phyloP scores from a whole-genome alignment of 768 basidiomycete species.

The Mycena maculata region DNA sequence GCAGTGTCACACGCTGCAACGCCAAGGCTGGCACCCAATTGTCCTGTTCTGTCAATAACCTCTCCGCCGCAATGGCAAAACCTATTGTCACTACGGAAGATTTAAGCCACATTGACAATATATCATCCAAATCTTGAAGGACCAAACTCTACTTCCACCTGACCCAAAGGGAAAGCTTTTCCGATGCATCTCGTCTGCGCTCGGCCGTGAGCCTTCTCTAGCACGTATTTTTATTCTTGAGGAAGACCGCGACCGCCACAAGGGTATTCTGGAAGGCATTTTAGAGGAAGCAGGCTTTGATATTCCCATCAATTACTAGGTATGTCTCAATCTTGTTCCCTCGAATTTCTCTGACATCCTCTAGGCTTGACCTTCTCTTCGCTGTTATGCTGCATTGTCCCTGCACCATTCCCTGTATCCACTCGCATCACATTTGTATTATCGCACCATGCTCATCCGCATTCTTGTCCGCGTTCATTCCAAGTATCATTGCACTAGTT shows the following conservation, averaged over 20 bases:
- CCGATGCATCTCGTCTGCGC: background rate
- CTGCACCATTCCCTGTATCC: too few species aligned
- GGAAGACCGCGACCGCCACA: background rate
- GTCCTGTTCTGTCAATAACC: background rate
- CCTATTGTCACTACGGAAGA: slow-evolving; percentile 7
- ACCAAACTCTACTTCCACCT: background rate
- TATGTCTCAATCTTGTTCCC: background rate
- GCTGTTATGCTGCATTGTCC: too few species aligned
- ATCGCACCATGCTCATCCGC: too few species aligned
- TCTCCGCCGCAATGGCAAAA: background rate
- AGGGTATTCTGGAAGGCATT: background rate
- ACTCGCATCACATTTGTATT: too few species aligned
- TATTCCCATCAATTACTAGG: background rate
- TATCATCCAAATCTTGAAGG: background rate
- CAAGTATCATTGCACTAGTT: background rate
- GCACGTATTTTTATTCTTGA: slow-evolving; percentile 6
- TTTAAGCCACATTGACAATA: background rate
- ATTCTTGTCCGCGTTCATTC: too few species aligned
- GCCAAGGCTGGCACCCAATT: slow-evolving; percentile 5
- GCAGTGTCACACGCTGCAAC: slow-evolving; percentile 1
- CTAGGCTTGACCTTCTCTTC: too few species aligned
- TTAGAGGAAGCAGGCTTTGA: background rate
- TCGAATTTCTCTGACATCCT: background rate
- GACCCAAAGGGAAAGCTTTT: slow-evolving; percentile 2
- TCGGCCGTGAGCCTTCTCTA: background rate